Evolutionary conservation across 1,284 basidiomycete genomes (phyloP), one percentile per base, ranked within the genome.

Genomic region (Irpex sp.): DNA sequence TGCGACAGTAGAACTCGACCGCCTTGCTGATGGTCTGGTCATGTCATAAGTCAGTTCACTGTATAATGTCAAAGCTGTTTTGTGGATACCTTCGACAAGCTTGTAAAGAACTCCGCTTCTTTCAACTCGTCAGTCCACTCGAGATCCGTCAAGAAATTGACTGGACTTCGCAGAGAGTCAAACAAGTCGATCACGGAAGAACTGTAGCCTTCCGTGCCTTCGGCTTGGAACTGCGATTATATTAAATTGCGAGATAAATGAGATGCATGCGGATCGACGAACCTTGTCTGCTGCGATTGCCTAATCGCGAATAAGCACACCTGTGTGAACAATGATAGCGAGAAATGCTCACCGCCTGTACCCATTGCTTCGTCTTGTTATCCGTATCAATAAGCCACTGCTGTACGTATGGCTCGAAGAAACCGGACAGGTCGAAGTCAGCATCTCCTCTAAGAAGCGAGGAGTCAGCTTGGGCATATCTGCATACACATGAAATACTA

Each of bases 161-260:
- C 90, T 0, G 96, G 95, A 71, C 94, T 96, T 62, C 93, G 88
- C 63, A 98, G 83, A 1, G 96, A 98, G 63, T 94, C 95, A 71
- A 98, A 98, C 0, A 99, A 81, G 76, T 99, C 97, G 49, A 96
- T 89, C 62, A 99, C 96, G 0, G 96, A 98, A 46, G 95, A 96
- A 71, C 94, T 97, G 71, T 97, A 94, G 0, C 92, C 90, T 68
- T 93, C 92, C 1, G 84, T 75, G 50, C 88, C 88, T 69, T 95
- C 92, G 2, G 95, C 88, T 73, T 93, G 85, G 71, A 97, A 97
- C 92, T 95, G 68, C 39, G 11, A 59, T 43, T 21, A 60, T 31
- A 39, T 43, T n/a, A n/a, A n/a, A 26, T 21, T 19, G 21, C 58
- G 21, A 11, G 15, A n/a, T 19, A 57, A 13, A 13, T 21, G 26